Evolutionary conservation across 1,284 basidiomycete genomes (phyloP).

Genomic region (Ganoderma boninense): DNA sequence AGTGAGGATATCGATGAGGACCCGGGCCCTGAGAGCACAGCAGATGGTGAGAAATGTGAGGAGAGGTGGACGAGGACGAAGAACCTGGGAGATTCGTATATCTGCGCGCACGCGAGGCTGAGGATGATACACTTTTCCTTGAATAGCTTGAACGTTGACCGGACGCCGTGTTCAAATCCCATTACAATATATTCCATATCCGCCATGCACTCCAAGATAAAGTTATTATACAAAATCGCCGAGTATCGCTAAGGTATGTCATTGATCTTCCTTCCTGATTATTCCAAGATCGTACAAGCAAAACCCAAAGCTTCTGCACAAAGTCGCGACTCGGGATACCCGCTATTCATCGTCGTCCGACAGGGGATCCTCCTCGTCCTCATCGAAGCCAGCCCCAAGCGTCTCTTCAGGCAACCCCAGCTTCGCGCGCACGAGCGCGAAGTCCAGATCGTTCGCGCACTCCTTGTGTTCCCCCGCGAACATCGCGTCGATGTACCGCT

Average conservation of each 20-base stretch:
- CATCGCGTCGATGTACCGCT: slow-evolving; percentile 29
- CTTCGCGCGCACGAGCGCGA: slow-evolving; percentile 25
- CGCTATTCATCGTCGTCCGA: slow-evolving; percentile 28
- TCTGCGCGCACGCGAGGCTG: no score
- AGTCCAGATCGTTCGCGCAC: slow-evolving; percentile 30
- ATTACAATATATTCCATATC: background rate
- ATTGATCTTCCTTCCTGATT: background rate
- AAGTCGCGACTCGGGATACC: background rate
- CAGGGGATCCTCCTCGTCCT: slow-evolving; percentile 14
- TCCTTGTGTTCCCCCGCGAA: slow-evolving; percentile 17
- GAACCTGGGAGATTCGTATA: no score
- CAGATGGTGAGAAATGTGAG: no score
- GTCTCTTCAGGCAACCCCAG: slow-evolving; percentile 26
- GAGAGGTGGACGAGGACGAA: no score
- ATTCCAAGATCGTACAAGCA: slow-evolving; percentile 2
- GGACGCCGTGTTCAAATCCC: no score
- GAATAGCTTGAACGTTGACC: no score
- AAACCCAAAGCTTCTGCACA: background rate
- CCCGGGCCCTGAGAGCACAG: no score
- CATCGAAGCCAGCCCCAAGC: slow-evolving; percentile 12
- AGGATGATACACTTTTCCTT: no score
- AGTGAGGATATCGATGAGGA: no score
- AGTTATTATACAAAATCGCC: background rate
- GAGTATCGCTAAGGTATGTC: slow-evolving; percentile 1
- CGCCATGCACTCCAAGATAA: background rate